phyloP scores from a whole-genome alignment of 768 basidiomycete species.

The Tylopilus plumbeoviolaceoides region DNA sequence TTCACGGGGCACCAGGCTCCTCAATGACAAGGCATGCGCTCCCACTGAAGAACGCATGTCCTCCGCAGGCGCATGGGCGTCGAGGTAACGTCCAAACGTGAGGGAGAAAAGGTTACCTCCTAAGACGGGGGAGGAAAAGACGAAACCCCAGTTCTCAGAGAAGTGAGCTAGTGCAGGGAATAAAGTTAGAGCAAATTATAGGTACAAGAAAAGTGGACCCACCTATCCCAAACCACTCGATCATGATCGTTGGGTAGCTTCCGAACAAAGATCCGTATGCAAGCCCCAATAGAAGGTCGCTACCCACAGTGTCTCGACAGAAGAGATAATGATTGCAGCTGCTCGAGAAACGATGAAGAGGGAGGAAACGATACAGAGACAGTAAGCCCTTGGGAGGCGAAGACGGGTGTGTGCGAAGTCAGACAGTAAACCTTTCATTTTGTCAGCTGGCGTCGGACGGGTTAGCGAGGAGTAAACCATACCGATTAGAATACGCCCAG shows the following conservation, averaged over 20 bases:
- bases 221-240: constrained; percentile 91
- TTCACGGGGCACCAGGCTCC: no score
- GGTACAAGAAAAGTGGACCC: constrained; percentile 27
- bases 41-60: no score
- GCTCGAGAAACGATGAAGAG: constrained; percentile 74
- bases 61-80: no score
- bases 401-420: constrained; percentile 59
- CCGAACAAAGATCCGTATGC: constrained; percentile 76
- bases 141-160: constrained; percentile 84
- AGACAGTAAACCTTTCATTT: constrained; percentile 54
- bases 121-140: constrained; percentile 67
- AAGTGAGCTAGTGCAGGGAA: constrained; percentile 49
- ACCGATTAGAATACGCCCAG: constrained; percentile 78
- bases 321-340: constrained; percentile 48
- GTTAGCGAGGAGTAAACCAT: background rate
- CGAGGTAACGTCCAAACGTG: no score
- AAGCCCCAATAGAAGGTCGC: constrained; percentile 33
- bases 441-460: background rate
- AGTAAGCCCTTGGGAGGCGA: constrained; percentile 61
- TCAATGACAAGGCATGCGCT: no score
- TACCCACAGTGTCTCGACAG: constrained; percentile 61
- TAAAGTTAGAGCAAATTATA: background rate
- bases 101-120: constrained; percentile 85
- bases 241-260: constrained; percentile 65
- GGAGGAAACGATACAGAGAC: constrained; percentile 58